Percentiles rank a stretch among this genome's conserved stretches.
These are phyloP conservation scores for Eustoma russellianum DNA, from an alignment of 257 asterid genomes.

Conservation along the genomic window DNA sequence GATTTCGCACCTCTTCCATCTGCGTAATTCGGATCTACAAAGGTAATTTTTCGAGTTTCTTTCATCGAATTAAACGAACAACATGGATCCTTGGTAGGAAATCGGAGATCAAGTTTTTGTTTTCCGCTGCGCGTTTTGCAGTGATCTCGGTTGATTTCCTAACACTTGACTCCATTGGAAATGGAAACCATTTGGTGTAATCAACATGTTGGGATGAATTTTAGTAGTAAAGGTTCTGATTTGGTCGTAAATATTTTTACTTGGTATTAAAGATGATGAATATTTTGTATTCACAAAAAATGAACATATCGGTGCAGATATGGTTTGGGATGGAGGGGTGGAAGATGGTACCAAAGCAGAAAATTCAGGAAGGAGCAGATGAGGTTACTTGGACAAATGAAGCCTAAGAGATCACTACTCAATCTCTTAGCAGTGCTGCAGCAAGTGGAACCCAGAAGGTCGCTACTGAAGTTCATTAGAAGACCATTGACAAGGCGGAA, in stretches of 20 bases:
- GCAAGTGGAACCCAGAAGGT: slow-evolving; percentile 48
- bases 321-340: slow-evolving; percentile 86
- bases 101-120: no score
- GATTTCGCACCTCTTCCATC: no score
- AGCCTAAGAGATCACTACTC: slow-evolving; percentile 59
- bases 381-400: slow-evolving; percentile 57
- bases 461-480: slow-evolving; percentile 55
- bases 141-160: no score
- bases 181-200: no score
- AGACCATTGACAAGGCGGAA: slow-evolving; percentile 41
- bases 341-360: slow-evolving; percentile 57
- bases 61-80: no score
- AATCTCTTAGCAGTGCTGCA: slow-evolving; percentile 46
- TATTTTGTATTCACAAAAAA: background rate
- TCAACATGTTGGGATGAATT: no score
- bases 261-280: background rate
- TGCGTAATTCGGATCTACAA: no score
- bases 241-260: background rate
- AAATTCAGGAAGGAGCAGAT: slow-evolving; percentile 58
- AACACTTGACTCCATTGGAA: no score
- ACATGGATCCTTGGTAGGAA: no score
- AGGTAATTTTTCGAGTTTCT: no score
- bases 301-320: slow-evolving; percentile 33
- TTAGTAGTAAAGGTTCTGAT: background rate
- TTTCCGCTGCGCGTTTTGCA: no score